Evolutionary conservation across 176 grass and related monocot species (phyloP), one percentile per base, ranked within the genome.

Genomic region (sorghum (Sorghum bicolor)): DNA sequence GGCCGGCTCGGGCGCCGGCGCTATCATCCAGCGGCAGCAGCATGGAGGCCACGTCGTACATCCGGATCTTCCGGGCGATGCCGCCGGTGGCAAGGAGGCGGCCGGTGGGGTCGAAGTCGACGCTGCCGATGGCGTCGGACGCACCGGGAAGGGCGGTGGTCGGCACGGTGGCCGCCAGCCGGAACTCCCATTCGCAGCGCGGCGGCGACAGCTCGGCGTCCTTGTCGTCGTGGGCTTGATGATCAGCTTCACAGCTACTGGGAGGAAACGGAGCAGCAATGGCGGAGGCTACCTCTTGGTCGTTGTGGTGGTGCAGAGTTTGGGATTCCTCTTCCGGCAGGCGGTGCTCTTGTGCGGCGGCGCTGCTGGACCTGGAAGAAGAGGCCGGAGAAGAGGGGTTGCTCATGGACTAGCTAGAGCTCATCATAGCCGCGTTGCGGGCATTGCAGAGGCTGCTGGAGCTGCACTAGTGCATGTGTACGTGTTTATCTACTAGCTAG

Each of bases 31-130:
- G 19, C 47, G 0, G 47, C 16, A 19, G 22, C 7, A 80, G 47
- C 14, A 88, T 39, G 12, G 73, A 81, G 14, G 72, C 20, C 25
- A 90, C 82, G 60, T 11, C 38, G 68, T 95, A 98, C 7, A 98
- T 10, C 55, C 96, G 83, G 83, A 98, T 91, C 91, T 90, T 90
- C 5, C 96, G 72, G 1, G 93, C 93, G 89, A 98, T 98, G 81
- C 96, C 96, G 63, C 88, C 96, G 20, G 96, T 94, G 89, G 96
- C 85, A 79, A 98, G 82, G 77, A 95, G 74, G 80, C 85, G 68
- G 79, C 86, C 70, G 33, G 90, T 47, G 58, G 89, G 85, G 90
- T 98, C 89, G 87, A 98, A 90, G 85, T 94, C 79, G 77, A 95
- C 19, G 80, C 90, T 74, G 72, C 93, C 83, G 80, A 94, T 82